Percentiles rank a stretch among this genome's conserved stretches.
Conservation (phyloP, 768 basidiomycete species). For the Kondoa subrosea region DNA sequence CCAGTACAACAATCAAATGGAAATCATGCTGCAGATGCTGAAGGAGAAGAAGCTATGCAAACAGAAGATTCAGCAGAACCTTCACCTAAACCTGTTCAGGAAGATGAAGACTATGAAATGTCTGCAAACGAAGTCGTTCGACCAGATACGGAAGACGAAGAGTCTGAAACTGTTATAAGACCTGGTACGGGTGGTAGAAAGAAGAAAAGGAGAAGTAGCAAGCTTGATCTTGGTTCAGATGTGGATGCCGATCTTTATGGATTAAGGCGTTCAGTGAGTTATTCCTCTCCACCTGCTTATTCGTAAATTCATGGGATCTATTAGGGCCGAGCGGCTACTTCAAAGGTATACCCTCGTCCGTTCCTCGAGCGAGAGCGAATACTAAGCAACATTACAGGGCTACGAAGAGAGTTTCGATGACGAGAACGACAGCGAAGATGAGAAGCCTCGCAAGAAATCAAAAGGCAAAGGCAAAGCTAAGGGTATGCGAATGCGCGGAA, state of each 20-base stretch:
- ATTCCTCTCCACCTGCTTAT: neutral
- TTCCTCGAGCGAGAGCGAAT: neutral
- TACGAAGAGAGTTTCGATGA: conserved; percentile 7
- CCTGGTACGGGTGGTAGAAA: neutral
- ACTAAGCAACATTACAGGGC: neutral
- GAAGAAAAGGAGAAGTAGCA: neutral
- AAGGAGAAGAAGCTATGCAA: neutral
- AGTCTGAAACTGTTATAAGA: neutral
- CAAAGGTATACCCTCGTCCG: neutral
- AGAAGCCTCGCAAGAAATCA: conserved; percentile 2
- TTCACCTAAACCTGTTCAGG: neutral
- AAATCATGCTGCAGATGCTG: no score
- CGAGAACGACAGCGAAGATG: conserved; percentile 9
- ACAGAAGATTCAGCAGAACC: conserved; percentile 3
- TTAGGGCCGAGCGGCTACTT: conserved; percentile 1
- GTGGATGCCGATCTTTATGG: conserved; percentile 20
- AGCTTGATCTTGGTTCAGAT: conserved; percentile 13
- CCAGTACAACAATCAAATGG: no score
- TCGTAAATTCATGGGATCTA: neutral
- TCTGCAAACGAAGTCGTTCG: conserved; percentile 7
- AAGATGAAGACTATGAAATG: conserved; percentile 5
- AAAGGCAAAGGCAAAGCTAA: conserved; percentile 6
- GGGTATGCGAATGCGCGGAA: conserved; percentile 2
- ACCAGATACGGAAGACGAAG: conserved; percentile 12
- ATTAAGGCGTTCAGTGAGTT: conserved; percentile 16